Evolutionary conservation across 2,329 filamentous ascomycete genomes (phyloP).

Genomic region (Sporothrix brasiliensis): DNA sequence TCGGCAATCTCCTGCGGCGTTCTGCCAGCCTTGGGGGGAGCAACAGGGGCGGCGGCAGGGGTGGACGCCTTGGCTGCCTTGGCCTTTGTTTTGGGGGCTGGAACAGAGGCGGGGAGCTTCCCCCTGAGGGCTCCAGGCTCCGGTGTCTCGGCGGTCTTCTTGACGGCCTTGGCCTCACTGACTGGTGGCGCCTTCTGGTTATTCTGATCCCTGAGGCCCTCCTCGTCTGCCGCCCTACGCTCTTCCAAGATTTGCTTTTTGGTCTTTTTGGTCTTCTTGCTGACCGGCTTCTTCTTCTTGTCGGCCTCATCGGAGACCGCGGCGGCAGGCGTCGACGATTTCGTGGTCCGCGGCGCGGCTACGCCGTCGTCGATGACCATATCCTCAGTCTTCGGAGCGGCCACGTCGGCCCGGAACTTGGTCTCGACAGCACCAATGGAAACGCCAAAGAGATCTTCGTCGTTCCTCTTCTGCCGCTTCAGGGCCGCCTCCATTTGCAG

Average conservation of each 20-base stretch:
- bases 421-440: constrained; percentile 58
- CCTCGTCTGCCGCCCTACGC: constrained; percentile 58
- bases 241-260: constrained; percentile 78
- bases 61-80: constrained; percentile 34
- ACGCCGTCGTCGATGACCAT: constrained; percentile 54
- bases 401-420: constrained; percentile 54
- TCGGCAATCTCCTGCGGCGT: constrained; percentile 26
- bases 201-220: constrained; percentile 36
- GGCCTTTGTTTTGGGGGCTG: constrained; percentile 38
- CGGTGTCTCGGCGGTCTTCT: constrained; percentile 34
- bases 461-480: constrained; percentile 77
- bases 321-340: constrained; percentile 44
- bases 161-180: constrained; percentile 41
- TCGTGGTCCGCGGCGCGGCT: not conserved
- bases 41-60: constrained; percentile 33
- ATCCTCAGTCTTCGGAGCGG: constrained; percentile 49
- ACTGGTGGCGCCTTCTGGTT: not conserved
- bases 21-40: constrained; percentile 30
- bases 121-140: constrained; percentile 1
- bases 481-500: constrained; percentile 68
- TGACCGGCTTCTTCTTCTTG: constrained; percentile 59
- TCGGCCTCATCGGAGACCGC: constrained; percentile 42
- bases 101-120: constrained; percentile 13
- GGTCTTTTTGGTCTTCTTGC: constrained; percentile 71
- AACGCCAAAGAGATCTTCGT: constrained; percentile 76